phyloP scores from a whole-genome alignment of 2,329 filamentous ascomycete genomes.

The Teratosphaeria gauchensis region DNA sequence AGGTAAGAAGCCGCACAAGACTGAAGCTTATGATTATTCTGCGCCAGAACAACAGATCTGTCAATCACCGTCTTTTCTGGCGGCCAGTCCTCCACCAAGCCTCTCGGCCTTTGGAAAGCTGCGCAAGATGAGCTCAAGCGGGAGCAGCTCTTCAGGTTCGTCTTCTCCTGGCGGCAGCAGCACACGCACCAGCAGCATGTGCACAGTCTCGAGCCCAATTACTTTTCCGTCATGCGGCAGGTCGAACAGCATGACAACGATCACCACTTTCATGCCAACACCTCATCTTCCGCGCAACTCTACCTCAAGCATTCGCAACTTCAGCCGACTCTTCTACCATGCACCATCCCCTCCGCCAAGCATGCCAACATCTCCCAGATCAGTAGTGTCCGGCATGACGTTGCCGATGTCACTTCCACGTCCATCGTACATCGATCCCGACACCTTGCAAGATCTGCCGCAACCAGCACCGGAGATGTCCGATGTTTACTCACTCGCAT shows the following conservation, averaged over 20 bases:
- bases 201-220: slow-evolving; percentile 13
- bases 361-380: slow-evolving; percentile 7
- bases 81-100: slow-evolving; percentile 20
- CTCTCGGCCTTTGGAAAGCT: slow-evolving; percentile 19
- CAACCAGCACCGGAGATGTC: slow-evolving; percentile 33
- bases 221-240: slow-evolving; percentile 15
- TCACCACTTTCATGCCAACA: slow-evolving; percentile 6
- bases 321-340: slow-evolving; percentile 26
- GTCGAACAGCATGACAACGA: slow-evolving; percentile 16
- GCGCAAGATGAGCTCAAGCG: slow-evolving; percentile 21
- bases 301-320: slow-evolving; percentile 15
- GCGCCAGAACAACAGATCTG: slow-evolving; percentile 55
- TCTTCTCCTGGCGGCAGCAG: slow-evolving; percentile 19
- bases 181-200: slow-evolving; percentile 21
- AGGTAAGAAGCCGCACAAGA: slow-evolving; percentile 49
- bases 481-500: slow-evolving; percentile 65
- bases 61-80: slow-evolving; percentile 31
- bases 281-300: slow-evolving; percentile 12
- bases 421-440: slow-evolving; percentile 31
- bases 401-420: slow-evolving; percentile 6
- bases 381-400: slow-evolving; percentile 1
- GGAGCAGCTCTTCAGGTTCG: slow-evolving; percentile 25
- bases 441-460: slow-evolving; percentile 33
- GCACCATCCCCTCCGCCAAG: slow-evolving; percentile 2
- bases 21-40: slow-evolving; percentile 62